phyloP scores from a whole-genome alignment of 345 rosid genomes.

The Firmiana major region DNA sequence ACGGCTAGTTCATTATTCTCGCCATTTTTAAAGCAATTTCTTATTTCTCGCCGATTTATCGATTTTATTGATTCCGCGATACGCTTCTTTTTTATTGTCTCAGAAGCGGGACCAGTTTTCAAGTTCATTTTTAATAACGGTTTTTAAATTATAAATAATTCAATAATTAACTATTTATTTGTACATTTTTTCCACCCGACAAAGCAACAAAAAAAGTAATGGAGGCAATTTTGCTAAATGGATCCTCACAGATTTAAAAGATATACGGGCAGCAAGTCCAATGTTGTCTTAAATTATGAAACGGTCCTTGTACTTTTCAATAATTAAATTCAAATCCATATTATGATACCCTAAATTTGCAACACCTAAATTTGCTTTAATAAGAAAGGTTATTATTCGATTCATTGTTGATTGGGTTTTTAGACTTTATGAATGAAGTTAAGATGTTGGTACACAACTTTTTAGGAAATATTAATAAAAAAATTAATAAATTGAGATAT shows the following conservation, averaged over 20 bases:
- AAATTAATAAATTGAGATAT: too few relatives aligned
- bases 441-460: too few relatives aligned
- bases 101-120: slow-evolving; percentile 9
- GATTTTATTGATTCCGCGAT: background rate
- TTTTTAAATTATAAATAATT: slow-evolving; percentile 2
- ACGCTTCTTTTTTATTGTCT: slow-evolving; percentile 16
- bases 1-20: slow-evolving; percentile 36
- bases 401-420: too few relatives aligned
- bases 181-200: background rate
- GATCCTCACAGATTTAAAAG: background rate
- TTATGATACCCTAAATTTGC: too few relatives aligned
- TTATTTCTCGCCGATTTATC: slow-evolving; percentile 14
- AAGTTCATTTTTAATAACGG: slow-evolving; percentile 24
- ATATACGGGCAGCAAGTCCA: background rate
- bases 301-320: background rate
- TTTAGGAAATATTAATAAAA: too few relatives aligned
- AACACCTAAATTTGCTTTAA: too few relatives aligned
- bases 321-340: background rate
- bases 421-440: too few relatives aligned
- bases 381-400: too few relatives aligned
- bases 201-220: background rate
- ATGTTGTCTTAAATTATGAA: background rate
- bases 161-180: background rate
- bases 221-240: background rate
- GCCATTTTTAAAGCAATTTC: background rate